phyloP scores from a whole-genome alignment of 176 grass and related monocot genomes.

The Cymbopogon citratus region DNA sequence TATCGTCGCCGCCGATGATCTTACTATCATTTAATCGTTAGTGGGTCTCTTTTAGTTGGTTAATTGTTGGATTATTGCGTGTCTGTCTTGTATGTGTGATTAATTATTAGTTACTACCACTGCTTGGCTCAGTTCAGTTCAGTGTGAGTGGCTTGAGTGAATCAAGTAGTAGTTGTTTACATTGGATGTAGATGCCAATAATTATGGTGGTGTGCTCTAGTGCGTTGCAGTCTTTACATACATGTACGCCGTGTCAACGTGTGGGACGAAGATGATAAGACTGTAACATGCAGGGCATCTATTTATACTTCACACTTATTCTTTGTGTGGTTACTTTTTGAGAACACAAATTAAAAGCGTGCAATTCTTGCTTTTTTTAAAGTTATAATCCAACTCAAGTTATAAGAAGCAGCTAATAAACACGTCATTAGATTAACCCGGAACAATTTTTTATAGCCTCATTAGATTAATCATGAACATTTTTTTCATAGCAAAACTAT shows the following conservation, averaged over 20 bases:
- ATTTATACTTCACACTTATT: background rate
- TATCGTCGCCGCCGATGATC: background rate
- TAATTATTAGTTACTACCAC: background rate
- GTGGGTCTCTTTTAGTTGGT: constrained; percentile 7
- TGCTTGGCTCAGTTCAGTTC: background rate
- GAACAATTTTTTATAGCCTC: no score
- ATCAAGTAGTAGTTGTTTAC: background rate
- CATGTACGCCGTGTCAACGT: no score
- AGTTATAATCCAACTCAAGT: no score
- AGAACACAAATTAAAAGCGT: background rate
- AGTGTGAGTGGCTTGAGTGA: background rate
- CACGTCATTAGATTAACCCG: no score
- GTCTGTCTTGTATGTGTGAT: background rate
- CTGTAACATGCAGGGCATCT: background rate
- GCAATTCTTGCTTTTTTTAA: background rate
- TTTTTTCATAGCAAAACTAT: no score
- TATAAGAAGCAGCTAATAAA: no score
- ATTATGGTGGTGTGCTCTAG: background rate
- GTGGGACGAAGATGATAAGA: background rate
- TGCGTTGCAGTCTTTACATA: background rate
- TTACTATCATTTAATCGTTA: no score
- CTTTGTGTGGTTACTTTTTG: background rate
- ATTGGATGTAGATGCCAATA: background rate
- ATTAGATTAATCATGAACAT: no score
- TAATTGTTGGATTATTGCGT: constrained; percentile 9